Evolutionary conservation across 495 filamentous ascomycete species (phyloP).

Genomic region (Poronia punctata): DNA sequence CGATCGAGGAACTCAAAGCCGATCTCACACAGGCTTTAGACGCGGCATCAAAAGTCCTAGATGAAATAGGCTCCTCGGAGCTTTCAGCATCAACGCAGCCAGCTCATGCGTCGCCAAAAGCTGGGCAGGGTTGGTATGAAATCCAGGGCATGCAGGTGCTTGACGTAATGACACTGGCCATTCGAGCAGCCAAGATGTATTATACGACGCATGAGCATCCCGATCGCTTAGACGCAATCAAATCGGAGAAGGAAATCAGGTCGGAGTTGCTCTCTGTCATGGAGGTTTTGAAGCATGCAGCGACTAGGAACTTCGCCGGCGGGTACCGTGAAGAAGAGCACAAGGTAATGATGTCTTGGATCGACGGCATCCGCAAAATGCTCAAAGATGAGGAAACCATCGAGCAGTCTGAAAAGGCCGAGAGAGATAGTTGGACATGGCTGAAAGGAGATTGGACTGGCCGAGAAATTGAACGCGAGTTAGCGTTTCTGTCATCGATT

Average conservation of each 20-base stretch:
- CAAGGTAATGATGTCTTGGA: conserved; percentile 66
- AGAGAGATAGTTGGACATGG: conserved; percentile 75
- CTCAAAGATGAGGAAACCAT: conserved; percentile 65
- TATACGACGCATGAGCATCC: conserved; percentile 83
- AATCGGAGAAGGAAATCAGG: conserved; percentile 72
- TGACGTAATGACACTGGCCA: conserved; percentile 87
- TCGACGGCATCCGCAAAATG: conserved; percentile 65
- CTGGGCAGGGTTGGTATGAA: conserved; percentile 63
- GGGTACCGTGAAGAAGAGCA: conserved; percentile 72
- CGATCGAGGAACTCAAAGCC: conserved; percentile 65
- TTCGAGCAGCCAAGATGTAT: conserved; percentile 89
- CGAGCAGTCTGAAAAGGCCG: conserved; percentile 64
- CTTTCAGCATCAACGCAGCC: conserved; percentile 18
- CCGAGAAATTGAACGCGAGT: conserved; percentile 68
- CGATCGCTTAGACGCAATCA: conserved; percentile 75
- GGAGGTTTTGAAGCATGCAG: conserved; percentile 86
- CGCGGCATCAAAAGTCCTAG: conserved; percentile 58
- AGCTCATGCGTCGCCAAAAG: conserved; percentile 27
- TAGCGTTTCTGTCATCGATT: conserved; percentile 68
- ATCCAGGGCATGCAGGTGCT: conserved; percentile 86
- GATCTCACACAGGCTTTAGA: conserved; percentile 64
- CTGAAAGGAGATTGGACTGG: conserved; percentile 72
- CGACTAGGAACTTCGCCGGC: conserved; percentile 75
- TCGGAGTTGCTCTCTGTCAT: conserved; percentile 74
- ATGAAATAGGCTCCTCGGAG: conserved; percentile 31